phyloP scores from a whole-genome alignment of 2,329 filamentous ascomycete genomes.

The Zalaria obscura region DNA sequence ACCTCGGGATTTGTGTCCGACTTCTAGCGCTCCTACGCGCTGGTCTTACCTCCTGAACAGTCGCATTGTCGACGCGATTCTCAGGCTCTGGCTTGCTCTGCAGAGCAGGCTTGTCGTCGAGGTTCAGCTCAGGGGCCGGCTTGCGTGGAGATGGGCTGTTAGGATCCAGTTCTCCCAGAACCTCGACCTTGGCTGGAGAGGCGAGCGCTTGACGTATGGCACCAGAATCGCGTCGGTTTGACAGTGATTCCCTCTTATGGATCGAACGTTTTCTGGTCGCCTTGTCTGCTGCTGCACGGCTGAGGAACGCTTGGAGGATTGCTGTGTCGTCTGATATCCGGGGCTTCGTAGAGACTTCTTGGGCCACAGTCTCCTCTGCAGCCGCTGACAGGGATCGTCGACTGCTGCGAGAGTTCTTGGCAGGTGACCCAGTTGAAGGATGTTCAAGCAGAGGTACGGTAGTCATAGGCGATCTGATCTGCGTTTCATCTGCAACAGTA shows the following conservation, averaged over 20 bases:
- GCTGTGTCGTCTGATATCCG: slow-evolving; percentile 33
- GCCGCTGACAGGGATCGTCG: slow-evolving; percentile 14
- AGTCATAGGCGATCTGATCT: too few species aligned
- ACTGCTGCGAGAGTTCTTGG: neutral
- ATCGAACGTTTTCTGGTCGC: slow-evolving; percentile 12
- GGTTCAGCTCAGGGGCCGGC: slow-evolving; percentile 2
- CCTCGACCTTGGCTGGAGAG: slow-evolving; percentile 24
- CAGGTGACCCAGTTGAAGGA: neutral
- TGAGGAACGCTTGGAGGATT: slow-evolving; percentile 34
- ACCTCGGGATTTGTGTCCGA: neutral
- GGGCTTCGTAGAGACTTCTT: slow-evolving; percentile 12
- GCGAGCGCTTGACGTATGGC: slow-evolving; percentile 31
- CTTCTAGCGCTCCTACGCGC: slow-evolving; percentile 3
- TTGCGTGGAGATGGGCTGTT: slow-evolving; percentile 29
- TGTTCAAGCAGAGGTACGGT: too few species aligned
- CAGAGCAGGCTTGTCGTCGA: too few species aligned
- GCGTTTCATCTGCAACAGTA: too few species aligned
- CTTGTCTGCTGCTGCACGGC: slow-evolving; percentile 33
- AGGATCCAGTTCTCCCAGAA: slow-evolving; percentile 31
- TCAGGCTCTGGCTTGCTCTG: neutral
- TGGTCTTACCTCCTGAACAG: neutral
- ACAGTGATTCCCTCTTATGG: slow-evolving; percentile 26
- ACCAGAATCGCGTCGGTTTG: slow-evolving; percentile 33
- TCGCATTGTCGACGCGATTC: neutral
- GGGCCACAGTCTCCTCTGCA: slow-evolving; percentile 15